phyloP scores from a whole-genome alignment of 2,329 filamentous ascomycete genomes.

The Fusarium siculi region DNA sequence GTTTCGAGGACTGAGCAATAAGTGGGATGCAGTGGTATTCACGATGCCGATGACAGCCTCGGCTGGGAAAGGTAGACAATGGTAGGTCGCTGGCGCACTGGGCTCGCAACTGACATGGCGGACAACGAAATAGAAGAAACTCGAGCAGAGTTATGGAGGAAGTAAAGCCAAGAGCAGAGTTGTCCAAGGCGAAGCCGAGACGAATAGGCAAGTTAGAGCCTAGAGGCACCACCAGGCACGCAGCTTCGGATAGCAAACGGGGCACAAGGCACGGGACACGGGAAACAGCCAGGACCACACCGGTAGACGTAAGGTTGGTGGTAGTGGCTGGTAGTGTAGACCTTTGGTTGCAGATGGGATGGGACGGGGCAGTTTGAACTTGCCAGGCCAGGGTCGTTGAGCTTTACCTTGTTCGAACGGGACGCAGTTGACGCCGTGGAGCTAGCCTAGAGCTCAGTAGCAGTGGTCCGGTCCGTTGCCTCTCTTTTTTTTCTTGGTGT shows the following conservation, averaged over 20 bases:
- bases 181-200: slow-evolving; percentile 33
- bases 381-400: slow-evolving; percentile 38
- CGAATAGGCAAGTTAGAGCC: slow-evolving; percentile 24
- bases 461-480: slow-evolving; percentile 24
- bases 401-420: slow-evolving; percentile 34
- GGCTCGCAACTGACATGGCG: slow-evolving; percentile 44
- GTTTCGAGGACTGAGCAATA: slow-evolving; percentile 11
- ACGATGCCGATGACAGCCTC: slow-evolving; percentile 37
- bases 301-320: slow-evolving; percentile 22
- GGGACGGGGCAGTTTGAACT: slow-evolving; percentile 31
- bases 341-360: slow-evolving; percentile 34
- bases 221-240: slow-evolving; percentile 28
- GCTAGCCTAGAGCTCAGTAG: slow-evolving; percentile 23
- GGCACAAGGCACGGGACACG: slow-evolving; percentile 38
- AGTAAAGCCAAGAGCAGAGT: slow-evolving; percentile 26
- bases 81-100: slow-evolving; percentile 41
- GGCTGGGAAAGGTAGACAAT: slow-evolving; percentile 34
- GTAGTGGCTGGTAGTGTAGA: slow-evolving; percentile 14
- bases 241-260: slow-evolving; percentile 36
- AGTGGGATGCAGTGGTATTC: slow-evolving; percentile 28
- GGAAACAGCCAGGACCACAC: slow-evolving; percentile 31
- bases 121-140: slow-evolving; percentile 20
- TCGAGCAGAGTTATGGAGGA: slow-evolving; percentile 18
- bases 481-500: slow-evolving; percentile 20
- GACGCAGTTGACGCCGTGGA: slow-evolving; percentile 29